Evolutionary conservation across 2,329 filamentous ascomycete genomes (phyloP), one percentile per base, ranked within the genome.

Genomic region (Apiospora hydei): DNA sequence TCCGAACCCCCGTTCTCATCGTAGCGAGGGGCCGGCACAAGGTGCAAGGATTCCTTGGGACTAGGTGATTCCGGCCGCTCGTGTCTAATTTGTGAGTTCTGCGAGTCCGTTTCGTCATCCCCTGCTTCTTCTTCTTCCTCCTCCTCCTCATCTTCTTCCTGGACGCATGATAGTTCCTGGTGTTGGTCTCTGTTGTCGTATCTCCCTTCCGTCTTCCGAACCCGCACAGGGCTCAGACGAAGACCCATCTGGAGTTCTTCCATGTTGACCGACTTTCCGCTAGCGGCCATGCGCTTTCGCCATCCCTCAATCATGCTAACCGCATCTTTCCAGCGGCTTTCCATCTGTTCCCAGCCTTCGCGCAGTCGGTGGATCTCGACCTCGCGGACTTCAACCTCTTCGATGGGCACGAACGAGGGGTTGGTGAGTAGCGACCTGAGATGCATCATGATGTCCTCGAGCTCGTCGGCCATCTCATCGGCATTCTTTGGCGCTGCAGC

Each of bases 351-450:
- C 92, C 96, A 97, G 21, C 95, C 94, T 71, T 93, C 90, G 71
- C 94, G 91, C 67, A 99, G 86, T 69, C 94, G 89, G 70, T 89
- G 88, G 75, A 99, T 98, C 80, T 98, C 95, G 73, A 97, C 93
- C 75, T 99, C 96, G 71, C 96, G 91, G n/a, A 95, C 84, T 78
- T 97, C 92, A 2, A 99, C 94, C 81, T 98, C 96, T 77, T 98
- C 96, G 30, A 98, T 90, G 0, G 96, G 94, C 18, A 98, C 96
- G 80, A 98, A 99, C 2, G 95, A 97, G 1, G 96, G 96, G 78
- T 98, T 98, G 11, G 95, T 98, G 64, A 99, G 86, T 49, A 99
- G 89, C 2, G 89, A 92, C 75, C 93, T 90, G 75, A 99, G 88
- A 79, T 97, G 94, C 46, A 93, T 90, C 73, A 98, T 87, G 13